These are phyloP conservation scores for Marchantia paleacea DNA, from an alignment of 225 moss, liverwort and hornwort species.

Conservation along the genomic window DNA sequence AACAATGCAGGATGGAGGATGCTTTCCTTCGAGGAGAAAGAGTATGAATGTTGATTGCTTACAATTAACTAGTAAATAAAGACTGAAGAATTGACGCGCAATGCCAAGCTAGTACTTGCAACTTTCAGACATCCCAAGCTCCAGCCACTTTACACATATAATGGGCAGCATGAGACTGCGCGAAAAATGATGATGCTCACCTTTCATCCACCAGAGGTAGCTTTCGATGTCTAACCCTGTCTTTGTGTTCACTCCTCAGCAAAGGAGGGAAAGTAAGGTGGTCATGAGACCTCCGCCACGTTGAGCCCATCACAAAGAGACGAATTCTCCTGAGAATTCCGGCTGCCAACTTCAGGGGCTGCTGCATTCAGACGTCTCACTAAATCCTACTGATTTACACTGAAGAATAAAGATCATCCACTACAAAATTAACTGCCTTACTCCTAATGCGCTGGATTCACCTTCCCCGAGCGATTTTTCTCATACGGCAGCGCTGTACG, in stretches of 20 bases:
- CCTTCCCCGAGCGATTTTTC: not conserved
- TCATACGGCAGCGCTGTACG: not conserved
- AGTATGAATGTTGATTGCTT: too few relatives aligned
- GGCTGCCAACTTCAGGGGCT: conserved; percentile 3
- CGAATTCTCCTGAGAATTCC: conserved; percentile 5
- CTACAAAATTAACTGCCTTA: not conserved
- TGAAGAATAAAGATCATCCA: not conserved
- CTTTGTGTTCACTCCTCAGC: not conserved
- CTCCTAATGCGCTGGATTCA: not conserved
- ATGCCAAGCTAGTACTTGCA: too few relatives aligned
- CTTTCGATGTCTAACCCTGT: conserved; percentile 12
- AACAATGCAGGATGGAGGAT: too few relatives aligned
- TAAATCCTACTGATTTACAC: not conserved
- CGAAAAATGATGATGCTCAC: conserved; percentile 5
- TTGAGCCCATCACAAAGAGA: conserved; percentile 11
- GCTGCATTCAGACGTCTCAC: conserved; percentile 16
- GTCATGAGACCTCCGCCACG: conserved; percentile 6
- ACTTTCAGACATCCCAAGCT: too few relatives aligned
- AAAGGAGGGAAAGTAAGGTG: not conserved
- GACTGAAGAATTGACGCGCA: too few relatives aligned
- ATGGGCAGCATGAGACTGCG: not conserved
- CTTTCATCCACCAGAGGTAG: conserved; percentile 44
- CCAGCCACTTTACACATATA: too few relatives aligned
- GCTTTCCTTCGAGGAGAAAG: too few relatives aligned
- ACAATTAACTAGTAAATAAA: too few relatives aligned